Base-by-base conservation (phyloP, 2,329 filamentous ascomycete genomes). In the Colletotrichum abscissum region DNA sequence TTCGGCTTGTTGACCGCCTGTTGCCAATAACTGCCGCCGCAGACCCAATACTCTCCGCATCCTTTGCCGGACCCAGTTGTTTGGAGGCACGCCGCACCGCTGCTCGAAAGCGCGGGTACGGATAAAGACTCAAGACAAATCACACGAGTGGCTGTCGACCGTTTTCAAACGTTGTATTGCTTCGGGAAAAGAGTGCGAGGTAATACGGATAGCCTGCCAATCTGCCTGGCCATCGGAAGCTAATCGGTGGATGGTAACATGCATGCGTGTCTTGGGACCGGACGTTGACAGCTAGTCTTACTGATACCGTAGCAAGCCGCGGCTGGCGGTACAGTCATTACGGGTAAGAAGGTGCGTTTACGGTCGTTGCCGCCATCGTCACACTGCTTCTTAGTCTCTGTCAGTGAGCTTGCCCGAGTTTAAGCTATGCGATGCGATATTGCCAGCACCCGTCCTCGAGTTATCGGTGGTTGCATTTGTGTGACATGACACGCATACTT, bases 351-450 rank as follows among this genome's bases (percentile, higher is more conserved):
- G 28, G 22, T 16, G 24, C 42, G 11, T 55, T 26, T 62, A n/a
- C 35, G 58, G 57, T 46, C 49, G 62, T 65, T 28, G 28, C 49
- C 33, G 30, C 46, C 55, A 57, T 46, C 16, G 63, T 74, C 68
- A 66, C 63, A 67, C 52, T 35, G 68, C 68, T 30, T 38, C 38
- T 19, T 30, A 56, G 16, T 28, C 22, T 24, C 30, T 22, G 56
- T 63, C n/a, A 8, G 57, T 63, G 22, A 35, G 22, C 33, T 49
- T 49, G 30, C 26, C 9, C 19, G 52, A 46, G 28, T 55, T 46
- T 55, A 73, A 69, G 65, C 64, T 42, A 46, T 46, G 60, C 55
- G 62, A 71, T 73, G 49, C 71, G 67, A 73, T 73, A 66, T 71
- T 60, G 56, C 35, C 35, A 60, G 38, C 55, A 60, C 33, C 65